Evolutionary conservation across 2,329 filamentous ascomycete genomes (phyloP), one percentile per base, ranked within the genome.

Genomic region (Grosmannia clavigera): DNA sequence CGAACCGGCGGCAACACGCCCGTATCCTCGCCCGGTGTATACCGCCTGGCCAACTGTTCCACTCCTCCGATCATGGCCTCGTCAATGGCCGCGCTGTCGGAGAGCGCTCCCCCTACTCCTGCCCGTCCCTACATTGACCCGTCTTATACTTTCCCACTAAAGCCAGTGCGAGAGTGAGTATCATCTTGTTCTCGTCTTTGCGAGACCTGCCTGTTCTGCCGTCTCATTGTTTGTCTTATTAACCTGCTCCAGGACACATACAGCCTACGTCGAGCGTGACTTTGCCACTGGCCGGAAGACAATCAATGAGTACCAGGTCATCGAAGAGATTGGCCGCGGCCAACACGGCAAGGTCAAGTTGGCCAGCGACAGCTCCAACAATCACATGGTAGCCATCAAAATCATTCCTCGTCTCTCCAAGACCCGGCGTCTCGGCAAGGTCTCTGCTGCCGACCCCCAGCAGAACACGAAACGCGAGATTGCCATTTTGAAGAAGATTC

Each of bases 291-390:
- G 94, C 61, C 89, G 94, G 64, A 99, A 99, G 75, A 81, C 92
- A 58, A 95, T 99, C 78, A 99, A 99, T 69, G 88, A 96, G 70
- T 99, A 99, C 75, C 90, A 96, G 73, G 90, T 99, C 67, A 87
- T 97, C 65, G 89, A 95, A 71, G 94, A 99, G 74, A 89, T 99
- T 59, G 94, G 94, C 60, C 87, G 94, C 62, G 94, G 94, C 57
- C 90, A 96, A 68, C 94, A 99, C 71, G 94, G 94, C 68, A 99
- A 97, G 76, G 94, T 99, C 69, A 99, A 99, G 75, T 80, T 96
- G 55, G 94, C 92, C 55, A 84, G 90, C 59, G 91, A 95, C 70
- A 77, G 90, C 54, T 78, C 85, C 60, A 91, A 83, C 1, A 81
- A 81, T 63, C 85, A 89, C 58, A 86, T 87, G 69, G 92, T 99